Base-by-base conservation (phyloP, 2,329 filamentous ascomycete genomes). In the Aspergillus ustus region DNA sequence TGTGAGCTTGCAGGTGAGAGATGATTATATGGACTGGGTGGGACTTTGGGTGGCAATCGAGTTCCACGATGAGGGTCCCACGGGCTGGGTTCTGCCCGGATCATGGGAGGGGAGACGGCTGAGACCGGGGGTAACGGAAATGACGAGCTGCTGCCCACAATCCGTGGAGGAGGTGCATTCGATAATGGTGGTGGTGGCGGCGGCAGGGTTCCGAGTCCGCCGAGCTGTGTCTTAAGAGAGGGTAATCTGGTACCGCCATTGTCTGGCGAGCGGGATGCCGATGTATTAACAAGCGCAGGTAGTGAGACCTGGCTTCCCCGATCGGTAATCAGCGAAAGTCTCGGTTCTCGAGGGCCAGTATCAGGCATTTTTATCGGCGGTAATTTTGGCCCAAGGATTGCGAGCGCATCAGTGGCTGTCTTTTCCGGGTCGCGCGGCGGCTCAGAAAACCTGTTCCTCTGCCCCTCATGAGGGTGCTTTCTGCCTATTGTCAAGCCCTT, bases 221-320 rank as follows among this genome's bases (percentile, higher is more conserved):
- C 70, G n/a, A 81, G 68, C 22, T 78, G 72, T 7, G 75, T 75
- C 40, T 73, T 70, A 19, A 82, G 70, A 2, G 80, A 77, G 1
- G 80, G 80, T 7, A 82, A 67, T 50, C 77, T 66, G 11, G 51
- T 46, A 34, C 45, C 37, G 50, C 22, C 28, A 67, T 69, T 70
- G 4, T 78, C 75, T 1, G 76, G 73, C 3, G 77, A 75, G 50
- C 69, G 72, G 29, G 67, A 68, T 19, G 69, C 69, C 6, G 74
- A 74, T 3, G 69, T 72, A 11, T 78, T 75, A 43, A 78, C 73
- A 48, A 81, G 70, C 9, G 75, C 75, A 20, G 79, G 76, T 6
- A 81, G 71, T 8, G 74, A 72, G 54, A 78, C 69, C 29, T 71
- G 69, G 19, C 67, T 62, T 40, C 72, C 69, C 13, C 72, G 70